Conservation (phyloP, 1,284 basidiomycete species). For the Marasmius fiardii region DNA sequence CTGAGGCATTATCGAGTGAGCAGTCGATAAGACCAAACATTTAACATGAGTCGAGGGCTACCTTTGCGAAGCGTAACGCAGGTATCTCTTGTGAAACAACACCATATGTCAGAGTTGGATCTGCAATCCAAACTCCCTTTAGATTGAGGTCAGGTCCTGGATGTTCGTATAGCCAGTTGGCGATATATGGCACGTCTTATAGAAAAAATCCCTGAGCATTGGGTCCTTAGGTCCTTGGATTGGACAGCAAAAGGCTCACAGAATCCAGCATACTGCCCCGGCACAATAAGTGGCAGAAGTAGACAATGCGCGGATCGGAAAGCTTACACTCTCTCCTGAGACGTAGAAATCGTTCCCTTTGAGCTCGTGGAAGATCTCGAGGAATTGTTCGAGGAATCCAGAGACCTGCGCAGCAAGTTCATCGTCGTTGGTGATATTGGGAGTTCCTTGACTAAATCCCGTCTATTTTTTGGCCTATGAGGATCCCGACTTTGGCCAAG, state of each 20-base stretch:
- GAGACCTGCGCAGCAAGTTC: conserved; percentile 52
- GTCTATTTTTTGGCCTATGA: conserved; percentile 37
- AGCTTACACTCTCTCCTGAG: conserved; percentile 50
- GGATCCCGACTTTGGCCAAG: conserved; percentile 2
- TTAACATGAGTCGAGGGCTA: conserved; percentile 39
- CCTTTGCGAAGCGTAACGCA: conserved; percentile 61
- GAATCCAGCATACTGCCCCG: conserved; percentile 58
- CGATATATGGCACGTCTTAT: conserved; percentile 53
- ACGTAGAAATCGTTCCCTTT: conserved; percentile 51
- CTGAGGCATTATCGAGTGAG: conserved; percentile 20
- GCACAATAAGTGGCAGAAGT: too few relatives aligned
- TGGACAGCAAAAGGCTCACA: conserved; percentile 30
- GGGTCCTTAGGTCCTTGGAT: background rate
- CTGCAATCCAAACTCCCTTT: conserved; percentile 65
- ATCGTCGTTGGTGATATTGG: conserved; percentile 62
- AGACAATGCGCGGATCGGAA: too few relatives aligned
- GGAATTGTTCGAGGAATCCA: conserved; percentile 53
- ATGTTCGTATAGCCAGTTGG: conserved; percentile 66
- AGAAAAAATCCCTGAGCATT: conserved; percentile 1
- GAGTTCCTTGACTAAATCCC: conserved; percentile 69
- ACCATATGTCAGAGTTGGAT: conserved; percentile 44
- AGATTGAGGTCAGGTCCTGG: conserved; percentile 48
- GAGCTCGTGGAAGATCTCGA: conserved; percentile 49
- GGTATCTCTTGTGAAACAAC: conserved; percentile 54
- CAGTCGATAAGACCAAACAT: conserved; percentile 34